A percentile compares a stretch with the other conserved stretches of the same genome.
Conservation (phyloP, 2,329 filamentous ascomycete genomes). For the Colletotrichum shisoi region DNA sequence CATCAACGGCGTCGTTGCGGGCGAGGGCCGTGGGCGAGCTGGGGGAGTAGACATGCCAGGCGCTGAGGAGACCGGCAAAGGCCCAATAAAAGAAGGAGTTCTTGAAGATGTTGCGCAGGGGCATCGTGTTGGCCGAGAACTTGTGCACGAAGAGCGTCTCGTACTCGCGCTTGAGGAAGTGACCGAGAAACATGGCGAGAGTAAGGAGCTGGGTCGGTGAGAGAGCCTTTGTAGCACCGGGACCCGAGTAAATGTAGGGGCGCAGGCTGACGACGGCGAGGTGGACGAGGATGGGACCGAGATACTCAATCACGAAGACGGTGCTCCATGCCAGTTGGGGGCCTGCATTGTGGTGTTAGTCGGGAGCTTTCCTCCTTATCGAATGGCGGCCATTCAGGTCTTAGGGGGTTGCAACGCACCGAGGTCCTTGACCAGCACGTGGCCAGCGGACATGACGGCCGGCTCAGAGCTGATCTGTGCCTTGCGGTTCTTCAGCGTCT, state of each 20-base stretch:
- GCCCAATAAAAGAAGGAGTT: constrained; percentile 96
- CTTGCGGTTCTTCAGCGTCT: constrained; percentile 69
- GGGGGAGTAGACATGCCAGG: constrained; percentile 85
- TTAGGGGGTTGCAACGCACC: constrained; percentile 61
- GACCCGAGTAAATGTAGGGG: constrained; percentile 64
- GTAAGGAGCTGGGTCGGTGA: constrained; percentile 74
- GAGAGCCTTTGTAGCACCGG: constrained; percentile 59
- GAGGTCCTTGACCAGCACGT: constrained; percentile 89
- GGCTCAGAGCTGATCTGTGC: constrained; percentile 60
- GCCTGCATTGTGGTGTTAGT: constrained; percentile 59
- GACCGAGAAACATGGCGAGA: constrained; percentile 75
- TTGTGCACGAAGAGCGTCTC: constrained; percentile 95
- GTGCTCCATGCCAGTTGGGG: constrained; percentile 90
- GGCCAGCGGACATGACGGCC: constrained; percentile 58
- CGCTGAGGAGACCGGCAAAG: constrained; percentile 79
- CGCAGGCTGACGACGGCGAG: constrained; percentile 75
- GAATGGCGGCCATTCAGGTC: background rate
- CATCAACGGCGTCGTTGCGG: constrained; percentile 61
- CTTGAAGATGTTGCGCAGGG: constrained; percentile 86
- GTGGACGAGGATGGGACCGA: constrained; percentile 90
- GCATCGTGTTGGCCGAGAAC: constrained; percentile 96
- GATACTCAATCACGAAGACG: constrained; percentile 94
- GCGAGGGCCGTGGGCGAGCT: constrained; percentile 69
- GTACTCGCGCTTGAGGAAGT: constrained; percentile 94
- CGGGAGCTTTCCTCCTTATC: background rate